Evolutionary conservation across 2,329 filamentous ascomycete genomes (phyloP).

Genomic region (Monilinia fructicola): DNA sequence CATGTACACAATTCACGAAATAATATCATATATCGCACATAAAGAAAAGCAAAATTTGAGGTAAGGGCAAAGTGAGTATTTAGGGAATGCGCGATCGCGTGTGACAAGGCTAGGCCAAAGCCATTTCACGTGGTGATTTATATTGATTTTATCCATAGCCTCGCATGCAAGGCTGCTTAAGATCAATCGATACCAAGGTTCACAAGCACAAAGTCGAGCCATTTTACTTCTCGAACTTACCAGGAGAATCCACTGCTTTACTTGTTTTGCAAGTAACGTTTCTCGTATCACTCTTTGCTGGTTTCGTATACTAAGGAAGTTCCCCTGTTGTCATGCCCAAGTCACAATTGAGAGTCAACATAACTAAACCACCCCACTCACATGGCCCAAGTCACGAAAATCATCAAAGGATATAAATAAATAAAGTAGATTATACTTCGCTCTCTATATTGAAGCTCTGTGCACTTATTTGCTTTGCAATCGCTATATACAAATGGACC

Average conservation of each 20-base stretch:
- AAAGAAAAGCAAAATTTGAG: background rate
- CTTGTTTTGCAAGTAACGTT: no score
- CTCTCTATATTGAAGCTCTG: slow-evolving; percentile 25
- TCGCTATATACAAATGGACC: slow-evolving; percentile 35
- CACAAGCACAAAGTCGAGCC: background rate
- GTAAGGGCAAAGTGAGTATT: slow-evolving; percentile 8
- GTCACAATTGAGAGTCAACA: background rate
- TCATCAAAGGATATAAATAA: background rate
- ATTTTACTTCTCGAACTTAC: background rate
- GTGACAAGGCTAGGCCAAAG: slow-evolving; percentile 19
- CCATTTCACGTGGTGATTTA: slow-evolving; percentile 10
- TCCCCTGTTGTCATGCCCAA: background rate
- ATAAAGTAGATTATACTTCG: slow-evolving; percentile 12
- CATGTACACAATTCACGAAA: slow-evolving; percentile 1
- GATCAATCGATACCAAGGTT: background rate
- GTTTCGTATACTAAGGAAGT: background rate
- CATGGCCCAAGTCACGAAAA: background rate
- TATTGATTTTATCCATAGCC: slow-evolving; percentile 16
- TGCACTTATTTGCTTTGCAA: slow-evolving; percentile 30
- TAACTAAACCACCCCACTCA: background rate
- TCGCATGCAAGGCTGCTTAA: slow-evolving; percentile 13
- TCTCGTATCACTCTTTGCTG: background rate
- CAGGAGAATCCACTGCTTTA: background rate
- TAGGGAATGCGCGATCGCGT: slow-evolving; percentile 20
- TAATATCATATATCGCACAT: background rate